Base-by-base conservation (phyloP, 2,329 filamentous ascomycete genomes). In the Alternaria longipes region DNA sequence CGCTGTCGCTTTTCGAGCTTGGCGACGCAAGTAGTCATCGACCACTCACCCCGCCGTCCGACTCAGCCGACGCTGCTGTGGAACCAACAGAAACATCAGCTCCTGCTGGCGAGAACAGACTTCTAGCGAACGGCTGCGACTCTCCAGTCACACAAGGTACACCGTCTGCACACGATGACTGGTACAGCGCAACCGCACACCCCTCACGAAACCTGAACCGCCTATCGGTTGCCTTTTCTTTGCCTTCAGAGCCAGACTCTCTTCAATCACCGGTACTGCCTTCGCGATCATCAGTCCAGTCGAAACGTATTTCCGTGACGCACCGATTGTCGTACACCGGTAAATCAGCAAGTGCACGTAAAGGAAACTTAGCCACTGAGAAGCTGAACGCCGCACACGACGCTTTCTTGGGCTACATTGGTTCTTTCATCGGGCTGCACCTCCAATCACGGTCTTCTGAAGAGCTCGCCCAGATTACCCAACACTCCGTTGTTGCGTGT, bases 391-490 rank as follows among this genome's bases (percentile, higher is more conserved):
- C 86, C 51, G 91, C 89, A 52, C 93, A 97, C 80, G 94, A 98
- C 80, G 88, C 87, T 8, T 97, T 98, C 73, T 83, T 99, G 54
- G 95, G 94, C 7, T 91, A 94, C 74, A 87, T 99, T 53, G 94
- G 92, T 52, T 96, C 93, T 5, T 97, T 98, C 77, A 94, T 98
- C 75, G 95, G 95, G 16, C 85, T 97, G 57, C 93, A 97, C 78
- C 84, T 97, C 62, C 93, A 97, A 76, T 95, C 94, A n/a, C 90
- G 95, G 64, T 95, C 93, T 8, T 90, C 93, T 8, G 88, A 91
- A 1, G 93, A 97, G 76, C 85, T 98, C 50, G 88, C 93, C 32
- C 81, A 89, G 11, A 93, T 92, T 16, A 94, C 96, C 49, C 90
- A 92, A 74, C 90, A 94, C 75, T 92, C 94, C 8, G 91, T 94